Evolutionary conservation across 2,329 filamentous ascomycete genomes (phyloP).

Genomic region (Sclerotinia minor): DNA sequence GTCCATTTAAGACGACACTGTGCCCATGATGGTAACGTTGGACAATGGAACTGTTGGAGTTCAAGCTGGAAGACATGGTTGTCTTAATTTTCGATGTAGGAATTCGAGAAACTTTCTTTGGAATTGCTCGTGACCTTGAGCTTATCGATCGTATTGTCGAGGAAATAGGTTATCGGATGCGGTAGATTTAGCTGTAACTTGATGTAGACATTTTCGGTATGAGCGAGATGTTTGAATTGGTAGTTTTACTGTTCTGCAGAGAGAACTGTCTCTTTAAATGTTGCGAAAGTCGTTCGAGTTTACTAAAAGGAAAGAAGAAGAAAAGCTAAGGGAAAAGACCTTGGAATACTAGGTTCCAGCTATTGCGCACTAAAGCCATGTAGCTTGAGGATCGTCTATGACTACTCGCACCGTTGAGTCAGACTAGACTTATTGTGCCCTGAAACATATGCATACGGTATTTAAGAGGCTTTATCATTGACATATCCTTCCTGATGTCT

Average conservation of each 20-base stretch:
- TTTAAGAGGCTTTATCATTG: not conserved
- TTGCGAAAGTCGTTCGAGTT: not conserved
- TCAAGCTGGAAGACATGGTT: not conserved
- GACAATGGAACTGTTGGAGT: too few species aligned
- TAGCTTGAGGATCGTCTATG: not conserved
- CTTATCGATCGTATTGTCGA: not conserved
- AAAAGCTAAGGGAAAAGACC: not conserved
- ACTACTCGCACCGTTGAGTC: not conserved
- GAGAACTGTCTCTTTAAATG: not conserved
- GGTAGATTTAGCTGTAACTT: not conserved
- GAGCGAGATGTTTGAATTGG: not conserved
- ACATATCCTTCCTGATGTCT: not conserved
- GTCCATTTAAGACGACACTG: not conserved
- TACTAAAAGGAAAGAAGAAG: too few species aligned
- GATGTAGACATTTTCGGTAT: not conserved
- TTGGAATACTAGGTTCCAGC: too few species aligned
- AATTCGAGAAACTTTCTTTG: not conserved
- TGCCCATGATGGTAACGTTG: not conserved
- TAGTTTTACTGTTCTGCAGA: not conserved
- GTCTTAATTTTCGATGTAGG: not conserved
- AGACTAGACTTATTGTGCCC: not conserved
- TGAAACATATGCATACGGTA: not conserved
- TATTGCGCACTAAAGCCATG: not conserved
- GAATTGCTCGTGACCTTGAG: not conserved
- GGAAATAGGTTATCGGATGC: not conserved